Base-by-base conservation (phyloP, 805 yeast genomes). In the Candida adriatica region DNA sequence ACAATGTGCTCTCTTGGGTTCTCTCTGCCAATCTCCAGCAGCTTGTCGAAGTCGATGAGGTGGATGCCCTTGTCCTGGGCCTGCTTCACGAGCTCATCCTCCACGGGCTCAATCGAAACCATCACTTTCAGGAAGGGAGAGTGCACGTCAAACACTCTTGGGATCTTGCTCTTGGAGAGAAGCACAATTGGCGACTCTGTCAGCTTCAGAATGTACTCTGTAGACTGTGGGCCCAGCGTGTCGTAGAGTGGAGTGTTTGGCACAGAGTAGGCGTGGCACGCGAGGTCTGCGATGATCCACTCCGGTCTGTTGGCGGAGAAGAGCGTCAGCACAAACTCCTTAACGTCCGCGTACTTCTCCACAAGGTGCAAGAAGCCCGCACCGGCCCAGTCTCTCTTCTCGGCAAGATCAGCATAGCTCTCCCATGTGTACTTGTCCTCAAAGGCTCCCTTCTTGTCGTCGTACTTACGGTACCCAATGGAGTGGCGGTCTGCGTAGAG, bases 241-340 rank as follows among this genome's bases (percentile, higher is more conserved):
- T 74, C 79, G 45, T 73, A 73, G 15, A 73, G 50, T 5, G 76
- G 68, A 8, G 76, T 73, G 37, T 66, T 64, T n/a, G 72, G 53
- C 24, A 62, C 66, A 53, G 68, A 67, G 58, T 72, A 78, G 6
- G 74, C 66, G 26, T 66, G 68, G 46, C 82, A 73, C 1, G 86
- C 87, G 45, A 80, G 53, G 56, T 82, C 92, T 18, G 81, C 55
- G 13, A 80, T 51, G 19, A 68, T 63, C 92, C 92, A 82, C 55
- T 81, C 84, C 7, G 70, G 62, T 29, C 75, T 61, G 50, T 79
- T 79, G 13, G 66, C 61, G 16, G 80, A 67, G 51, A 72, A 70
- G 13, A 79, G 45, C 2, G 80, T 61, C 27, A 78, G 66, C 23
- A 76, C 58, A 43, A 75, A 78, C 23, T 60, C 53, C 16, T 55